Evolutionary conservation across 805 yeast genomes (phyloP).

Genomic region (Hemisphaericaspora nanyangensis): DNA sequence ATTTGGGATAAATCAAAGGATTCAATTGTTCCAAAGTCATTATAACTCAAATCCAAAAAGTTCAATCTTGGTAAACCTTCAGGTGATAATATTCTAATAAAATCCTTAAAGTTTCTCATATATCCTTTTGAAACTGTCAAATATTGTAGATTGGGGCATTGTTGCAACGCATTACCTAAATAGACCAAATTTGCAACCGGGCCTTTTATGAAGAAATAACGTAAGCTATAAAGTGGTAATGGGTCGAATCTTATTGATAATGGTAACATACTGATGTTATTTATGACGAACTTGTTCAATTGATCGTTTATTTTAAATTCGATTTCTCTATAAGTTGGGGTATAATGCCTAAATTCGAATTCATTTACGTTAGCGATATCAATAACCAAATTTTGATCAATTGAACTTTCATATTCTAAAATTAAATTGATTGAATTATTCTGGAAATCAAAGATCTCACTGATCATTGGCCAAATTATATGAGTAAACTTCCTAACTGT

Average conservation of each 20-base stretch:
- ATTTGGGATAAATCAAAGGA: background rate
- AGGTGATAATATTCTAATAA: constrained; percentile 2
- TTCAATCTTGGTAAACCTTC: constrained; percentile 1
- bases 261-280: constrained; percentile 5
- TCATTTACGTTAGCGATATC: constrained; percentile 1
- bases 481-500: constrained; percentile 5
- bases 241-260: background rate
- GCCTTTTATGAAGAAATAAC: background rate
- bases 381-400: constrained; percentile 1
- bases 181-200: constrained; percentile 4
- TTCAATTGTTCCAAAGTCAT: constrained; percentile 3
- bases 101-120: background rate
- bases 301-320: constrained; percentile 1
- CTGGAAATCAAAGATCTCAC: background rate
- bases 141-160: constrained; percentile 1
- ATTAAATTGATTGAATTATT: background rate
- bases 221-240: background rate
- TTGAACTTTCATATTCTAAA: constrained; percentile 4
- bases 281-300: background rate
- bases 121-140: constrained; percentile 1
- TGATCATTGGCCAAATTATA: constrained; percentile 5
- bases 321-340: constrained; percentile 2
- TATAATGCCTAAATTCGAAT: constrained; percentile 5
- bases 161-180: background rate
- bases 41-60: constrained; percentile 4